These are phyloP conservation scores for Xylaria nigripes DNA, from an alignment of 495 filamentous ascomycete species.

Conservation along the genomic window DNA sequence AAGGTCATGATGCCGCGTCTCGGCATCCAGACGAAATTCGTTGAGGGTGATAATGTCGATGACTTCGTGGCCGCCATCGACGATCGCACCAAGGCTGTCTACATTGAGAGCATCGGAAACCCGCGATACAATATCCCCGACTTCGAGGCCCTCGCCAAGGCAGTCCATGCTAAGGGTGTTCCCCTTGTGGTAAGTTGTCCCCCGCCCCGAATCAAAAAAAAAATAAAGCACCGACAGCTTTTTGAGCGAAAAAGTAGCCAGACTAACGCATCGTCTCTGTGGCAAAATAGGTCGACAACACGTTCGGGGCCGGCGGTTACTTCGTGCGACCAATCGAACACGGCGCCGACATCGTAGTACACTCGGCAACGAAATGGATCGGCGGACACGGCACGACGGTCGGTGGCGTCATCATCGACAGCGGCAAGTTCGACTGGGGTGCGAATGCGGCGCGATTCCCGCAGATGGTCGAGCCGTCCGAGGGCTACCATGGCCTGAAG, in stretches of 20 bases:
- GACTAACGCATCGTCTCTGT: neutral
- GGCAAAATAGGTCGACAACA: constrained; percentile 71
- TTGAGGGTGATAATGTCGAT: constrained; percentile 71
- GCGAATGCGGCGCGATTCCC: constrained; percentile 82
- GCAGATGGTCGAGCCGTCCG: constrained; percentile 83
- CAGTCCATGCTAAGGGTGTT: constrained; percentile 71
- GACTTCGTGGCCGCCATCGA: constrained; percentile 84
- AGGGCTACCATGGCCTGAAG: constrained; percentile 92
- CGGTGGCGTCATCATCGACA: constrained; percentile 81
- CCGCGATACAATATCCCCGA: constrained; percentile 91
- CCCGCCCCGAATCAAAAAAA: neutral
- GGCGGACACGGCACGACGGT: constrained; percentile 96
- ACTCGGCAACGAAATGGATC: constrained; percentile 98
- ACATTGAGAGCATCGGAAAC: constrained; percentile 93
- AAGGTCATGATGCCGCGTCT: constrained; percentile 84
- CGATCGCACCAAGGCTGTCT: constrained; percentile 93
- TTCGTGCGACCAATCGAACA: constrained; percentile 84
- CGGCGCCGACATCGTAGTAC: constrained; percentile 90
- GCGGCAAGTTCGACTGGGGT: constrained; percentile 96
- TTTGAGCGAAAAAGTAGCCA: neutral
- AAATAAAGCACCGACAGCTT: neutral
- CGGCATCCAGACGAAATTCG: constrained; percentile 86
- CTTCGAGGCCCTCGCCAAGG: constrained; percentile 73
- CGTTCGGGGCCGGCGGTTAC: constrained; percentile 94
- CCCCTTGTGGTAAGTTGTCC: constrained; percentile 64